These are phyloP conservation scores for Ophioceras dolichostomum DNA, from an alignment of 2,329 filamentous ascomycete genomes.

Conservation along the genomic window DNA sequence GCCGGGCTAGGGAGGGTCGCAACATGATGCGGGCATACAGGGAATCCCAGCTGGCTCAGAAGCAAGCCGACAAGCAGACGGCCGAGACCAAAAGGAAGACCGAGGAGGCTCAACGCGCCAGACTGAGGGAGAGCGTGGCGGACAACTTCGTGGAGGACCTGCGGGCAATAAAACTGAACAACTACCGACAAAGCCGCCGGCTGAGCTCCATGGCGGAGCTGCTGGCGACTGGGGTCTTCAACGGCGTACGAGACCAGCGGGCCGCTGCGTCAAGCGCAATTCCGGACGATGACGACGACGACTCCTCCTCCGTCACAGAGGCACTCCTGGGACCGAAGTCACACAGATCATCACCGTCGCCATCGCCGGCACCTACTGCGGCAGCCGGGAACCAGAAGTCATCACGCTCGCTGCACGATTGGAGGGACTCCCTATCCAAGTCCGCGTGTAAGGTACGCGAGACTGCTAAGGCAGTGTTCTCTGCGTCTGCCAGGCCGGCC, in stretches of 20 bases:
- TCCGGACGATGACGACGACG: conserved; percentile 1
- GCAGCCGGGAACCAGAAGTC: background rate
- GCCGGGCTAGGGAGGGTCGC: conserved; percentile 37
- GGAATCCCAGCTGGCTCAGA: conserved; percentile 16
- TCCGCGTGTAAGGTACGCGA: conserved; percentile 1
- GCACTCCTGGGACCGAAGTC: conserved; percentile 1
- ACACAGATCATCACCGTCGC: too few species aligned
- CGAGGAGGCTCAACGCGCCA: conserved; percentile 16
- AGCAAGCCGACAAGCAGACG: conserved; percentile 17
- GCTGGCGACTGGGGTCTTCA: conserved; percentile 27
- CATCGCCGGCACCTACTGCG: background rate
- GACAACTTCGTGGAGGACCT: conserved; percentile 7
- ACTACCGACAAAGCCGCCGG: background rate
- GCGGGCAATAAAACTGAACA: background rate
- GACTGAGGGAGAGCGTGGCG: conserved; percentile 13
- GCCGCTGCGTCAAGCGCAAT: conserved; percentile 9
- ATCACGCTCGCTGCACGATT: background rate
- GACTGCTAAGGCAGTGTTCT: conserved; percentile 2
- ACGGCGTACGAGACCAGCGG: conserved; percentile 25
- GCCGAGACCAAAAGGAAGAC: conserved; percentile 22
- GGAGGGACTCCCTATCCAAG: conserved; percentile 1
- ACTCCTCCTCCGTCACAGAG: conserved; percentile 1
- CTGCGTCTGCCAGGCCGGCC: background rate
- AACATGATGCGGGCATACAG: conserved; percentile 36
- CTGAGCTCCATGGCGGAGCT: conserved; percentile 13